These are phyloP conservation scores for Trichoderma sp. DNA, from an alignment of 2,329 filamentous ascomycete genomes.

Conservation along the genomic window DNA sequence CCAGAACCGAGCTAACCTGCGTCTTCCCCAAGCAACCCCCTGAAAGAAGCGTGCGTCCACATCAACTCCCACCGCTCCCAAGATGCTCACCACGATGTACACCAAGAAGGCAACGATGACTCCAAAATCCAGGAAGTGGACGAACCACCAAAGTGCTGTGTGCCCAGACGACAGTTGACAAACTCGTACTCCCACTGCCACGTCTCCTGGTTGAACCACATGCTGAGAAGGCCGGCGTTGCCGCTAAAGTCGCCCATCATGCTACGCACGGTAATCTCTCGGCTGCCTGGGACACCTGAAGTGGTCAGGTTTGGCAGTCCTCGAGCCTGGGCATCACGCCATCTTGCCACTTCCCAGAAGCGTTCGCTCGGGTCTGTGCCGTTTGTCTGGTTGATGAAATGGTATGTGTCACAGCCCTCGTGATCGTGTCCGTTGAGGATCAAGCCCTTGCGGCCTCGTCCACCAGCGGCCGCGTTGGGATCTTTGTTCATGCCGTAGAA, in stretches of 20 bases:
- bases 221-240: constrained; percentile 80
- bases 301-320: constrained; percentile 33
- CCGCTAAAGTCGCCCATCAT: constrained; percentile 99
- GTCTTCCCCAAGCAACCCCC: constrained; percentile 22
- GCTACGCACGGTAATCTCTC: constrained; percentile 89
- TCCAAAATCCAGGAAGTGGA: constrained; percentile 69
- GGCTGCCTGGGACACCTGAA: constrained; percentile 58
- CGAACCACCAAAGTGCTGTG: constrained; percentile 91
- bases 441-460: constrained; percentile 68
- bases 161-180: constrained; percentile 71
- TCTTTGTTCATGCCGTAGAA: constrained; percentile 75
- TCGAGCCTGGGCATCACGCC: constrained; percentile 42
- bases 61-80: constrained; percentile 35
- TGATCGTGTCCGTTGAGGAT: constrained; percentile 95
- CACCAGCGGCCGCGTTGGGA: constrained; percentile 52
- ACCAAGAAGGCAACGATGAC: constrained; percentile 34
- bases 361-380: constrained; percentile 39
- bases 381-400: constrained; percentile 67
- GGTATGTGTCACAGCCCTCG: constrained; percentile 85
- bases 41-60: constrained; percentile 30
- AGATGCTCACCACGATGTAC: constrained; percentile 26
- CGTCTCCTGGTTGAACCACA: constrained; percentile 75
- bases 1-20: background rate
- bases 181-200: constrained; percentile 84
- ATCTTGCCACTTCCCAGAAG: constrained; percentile 50